These are phyloP conservation scores for Pezicula neosporulosa DNA, from an alignment of 2,329 filamentous ascomycete species.

Conservation along the genomic window DNA sequence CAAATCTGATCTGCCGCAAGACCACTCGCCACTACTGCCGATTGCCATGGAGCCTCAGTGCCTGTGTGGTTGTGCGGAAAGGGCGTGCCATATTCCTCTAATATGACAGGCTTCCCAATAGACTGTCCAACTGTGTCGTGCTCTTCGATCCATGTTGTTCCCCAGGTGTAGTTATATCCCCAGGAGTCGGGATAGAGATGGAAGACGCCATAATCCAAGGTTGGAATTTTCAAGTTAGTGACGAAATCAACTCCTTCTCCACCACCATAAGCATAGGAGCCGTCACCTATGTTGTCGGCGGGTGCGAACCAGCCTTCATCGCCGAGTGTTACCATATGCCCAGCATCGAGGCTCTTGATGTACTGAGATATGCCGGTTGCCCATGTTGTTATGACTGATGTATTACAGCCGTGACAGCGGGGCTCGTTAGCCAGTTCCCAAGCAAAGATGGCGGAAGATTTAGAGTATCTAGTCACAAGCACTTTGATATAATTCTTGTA, in stretches of 20 bases:
- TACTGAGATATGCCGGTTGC: conserved; percentile 53
- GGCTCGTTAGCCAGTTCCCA: conserved; percentile 70
- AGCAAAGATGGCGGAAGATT: conserved; percentile 57
- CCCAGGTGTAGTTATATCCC: conserved; percentile 35
- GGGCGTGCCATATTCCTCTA: conserved; percentile 34
- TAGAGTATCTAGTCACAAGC: conserved; percentile 56
- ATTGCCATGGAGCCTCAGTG: conserved; percentile 21
- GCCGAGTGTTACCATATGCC: conserved; percentile 60
- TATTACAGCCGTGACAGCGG: conserved; percentile 56
- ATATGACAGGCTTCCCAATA: conserved; percentile 34
- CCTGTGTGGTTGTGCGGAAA: conserved; percentile 19
- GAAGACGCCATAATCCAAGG: conserved; percentile 49
- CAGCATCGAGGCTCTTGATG: conserved; percentile 58
- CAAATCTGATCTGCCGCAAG: conserved; percentile 23
- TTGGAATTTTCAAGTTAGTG: conserved; percentile 42
- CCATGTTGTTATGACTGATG: conserved; percentile 57
- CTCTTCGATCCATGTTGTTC: conserved; percentile 41
- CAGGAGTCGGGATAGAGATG: conserved; percentile 47
- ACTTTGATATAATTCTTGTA: conserved; percentile 57
- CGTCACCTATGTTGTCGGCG: conserved; percentile 31
- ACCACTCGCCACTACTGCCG: conserved; percentile 15
- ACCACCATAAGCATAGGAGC: conserved; percentile 39
- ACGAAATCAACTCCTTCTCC: conserved; percentile 45
- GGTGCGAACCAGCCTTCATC: conserved; percentile 57
- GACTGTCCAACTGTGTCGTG: conserved; percentile 36